Base-by-base conservation (phyloP, 1,284 basidiomycete species). In the Malassezia equina region DNA sequence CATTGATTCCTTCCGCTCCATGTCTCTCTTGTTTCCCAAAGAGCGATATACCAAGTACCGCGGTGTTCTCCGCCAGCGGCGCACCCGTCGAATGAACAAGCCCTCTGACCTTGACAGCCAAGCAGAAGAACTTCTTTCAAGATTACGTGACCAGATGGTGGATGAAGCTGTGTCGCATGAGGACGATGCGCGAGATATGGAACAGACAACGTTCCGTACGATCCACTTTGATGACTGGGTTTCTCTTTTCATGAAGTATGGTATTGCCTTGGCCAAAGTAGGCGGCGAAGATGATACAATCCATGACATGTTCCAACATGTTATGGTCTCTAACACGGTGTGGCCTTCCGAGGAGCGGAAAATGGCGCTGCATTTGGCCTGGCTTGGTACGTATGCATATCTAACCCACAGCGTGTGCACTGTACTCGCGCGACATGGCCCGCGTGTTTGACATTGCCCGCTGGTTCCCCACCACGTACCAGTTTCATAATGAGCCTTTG, bases 211-310 rank as follows among this genome's bases (percentile, higher is more conserved):
- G 1, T 95, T 93, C 74, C 83, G 90, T 6, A 86, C 86, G 0
- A 79, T 94, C n/a, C 79, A 79, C 2, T 86, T 90, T 62, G 84
- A 86, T 55, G 83, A 87, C 48, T 96, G 93, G 93, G 75, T 93
- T 46, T 78, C 79, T 3, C 71, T 95, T 19, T 84, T 90, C 64
- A 47, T 58, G 9, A 62, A 95, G 88, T 94, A 94, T 71, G 82
- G 84, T 51, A 89, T 93, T 71, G 78, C 86, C 7, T 77, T 90
- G 32, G 86, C 88, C 61, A 76, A 77, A 25, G 67, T 49, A 2
- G 78, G 81, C 40, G 78, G 81, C 17, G 81, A 80, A 61, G 73
- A 78, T 11, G 77, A 79, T 4, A 81, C 85, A 8, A 57, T 63
- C 8, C 81, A 86, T 7, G 85, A 88, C 80, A 85, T 77, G 78